Percentiles rank a stretch among this genome's conserved stretches.
phyloP scores from a whole-genome alignment of 1,284 basidiomycete genomes.

The Leccinum pachyderme region DNA sequence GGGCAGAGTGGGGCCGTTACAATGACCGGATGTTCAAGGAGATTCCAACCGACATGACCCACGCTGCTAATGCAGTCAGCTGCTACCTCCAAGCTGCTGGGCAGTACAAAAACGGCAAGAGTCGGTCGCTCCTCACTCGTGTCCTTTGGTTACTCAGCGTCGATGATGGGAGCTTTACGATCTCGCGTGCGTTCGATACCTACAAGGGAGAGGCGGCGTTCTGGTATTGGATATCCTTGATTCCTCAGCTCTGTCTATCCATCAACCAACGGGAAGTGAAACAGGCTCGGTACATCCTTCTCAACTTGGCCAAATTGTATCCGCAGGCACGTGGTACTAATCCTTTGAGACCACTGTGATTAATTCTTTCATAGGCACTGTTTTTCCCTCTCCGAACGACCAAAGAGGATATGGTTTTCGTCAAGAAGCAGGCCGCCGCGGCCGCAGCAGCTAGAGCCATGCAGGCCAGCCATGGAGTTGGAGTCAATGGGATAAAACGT shows the following conservation, averaged over 20 bases:
- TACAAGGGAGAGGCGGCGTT: conserved; percentile 97
- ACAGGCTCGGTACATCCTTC: conserved; percentile 87
- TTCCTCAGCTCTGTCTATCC: conserved; percentile 93
- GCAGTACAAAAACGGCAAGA: conserved; percentile 93
- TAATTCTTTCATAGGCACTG: conserved; percentile 62
- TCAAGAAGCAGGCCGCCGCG: conserved; percentile 43
- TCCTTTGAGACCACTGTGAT: conserved; percentile 5
- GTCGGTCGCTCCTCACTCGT: conserved; percentile 87
- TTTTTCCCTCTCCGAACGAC: conserved; percentile 95
- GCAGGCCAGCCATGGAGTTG: conserved; percentile 23
- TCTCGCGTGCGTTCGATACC: conserved; percentile 90
- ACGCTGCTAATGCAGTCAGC: conserved; percentile 91
- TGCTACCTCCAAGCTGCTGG: conserved; percentile 98
- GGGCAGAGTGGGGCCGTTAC: conserved; percentile 98
- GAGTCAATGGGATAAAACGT: conserved; percentile 30
- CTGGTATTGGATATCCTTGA: conserved; percentile 99
- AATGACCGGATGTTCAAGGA: conserved; percentile 95
- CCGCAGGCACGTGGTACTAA: conserved; percentile 72
- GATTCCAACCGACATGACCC: conserved; percentile 64
- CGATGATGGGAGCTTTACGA: conserved; percentile 76
- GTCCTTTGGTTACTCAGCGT: conserved; percentile 96
- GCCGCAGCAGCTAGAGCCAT: conserved; percentile 37
- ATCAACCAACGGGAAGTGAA: conserved; percentile 91
- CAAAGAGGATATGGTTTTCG: conserved; percentile 80
- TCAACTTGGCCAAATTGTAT: conserved; percentile 89